phyloP scores from a whole-genome alignment of 1,139 yeast genomes.

The Fermentozyma sake region DNA sequence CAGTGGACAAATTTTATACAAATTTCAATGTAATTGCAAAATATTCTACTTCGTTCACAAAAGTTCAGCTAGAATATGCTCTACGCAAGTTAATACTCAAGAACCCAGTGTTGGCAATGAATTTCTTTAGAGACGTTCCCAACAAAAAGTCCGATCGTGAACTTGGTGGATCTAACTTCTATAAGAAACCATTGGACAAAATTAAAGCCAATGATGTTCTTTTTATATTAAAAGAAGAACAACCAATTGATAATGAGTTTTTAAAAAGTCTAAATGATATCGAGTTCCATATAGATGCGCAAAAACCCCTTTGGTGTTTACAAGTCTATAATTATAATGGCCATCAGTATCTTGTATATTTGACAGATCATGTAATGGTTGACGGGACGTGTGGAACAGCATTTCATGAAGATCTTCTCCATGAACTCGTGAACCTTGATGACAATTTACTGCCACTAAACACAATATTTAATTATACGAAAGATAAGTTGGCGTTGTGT shows the following conservation, averaged over 20 bases:
- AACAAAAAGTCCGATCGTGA: slow-evolving; percentile 10
- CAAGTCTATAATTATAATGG: slow-evolving; percentile 16
- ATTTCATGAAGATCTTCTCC: slow-evolving; percentile 23
- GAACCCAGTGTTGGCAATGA: slow-evolving; percentile 19
- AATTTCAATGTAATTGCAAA: slow-evolving; percentile 26
- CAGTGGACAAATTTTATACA: slow-evolving; percentile 18
- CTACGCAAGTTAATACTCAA: slow-evolving; percentile 16
- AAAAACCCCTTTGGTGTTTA: slow-evolving; percentile 29
- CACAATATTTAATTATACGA: slow-evolving; percentile 1
- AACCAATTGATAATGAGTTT: slow-evolving; percentile 11
- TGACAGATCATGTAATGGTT: slow-evolving; percentile 29
- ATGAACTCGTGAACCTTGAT: slow-evolving; percentile 2
- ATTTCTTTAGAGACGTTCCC: slow-evolving; percentile 13
- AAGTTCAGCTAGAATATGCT: slow-evolving; percentile 21
- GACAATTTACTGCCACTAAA: slow-evolving; percentile 9
- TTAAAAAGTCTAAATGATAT: slow-evolving; percentile 15
- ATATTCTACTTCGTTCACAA: slow-evolving; percentile 16
- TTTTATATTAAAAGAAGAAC: slow-evolving; percentile 9
- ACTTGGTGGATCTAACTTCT: slow-evolving; percentile 15
- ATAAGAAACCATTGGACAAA: slow-evolving; percentile 13
- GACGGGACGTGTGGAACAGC: slow-evolving; percentile 33
- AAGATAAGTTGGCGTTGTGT: slow-evolving; percentile 1
- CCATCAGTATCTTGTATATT: slow-evolving; percentile 19
- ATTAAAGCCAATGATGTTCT: slow-evolving; percentile 26
- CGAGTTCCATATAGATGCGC: slow-evolving; percentile 11